Percentiles rank a stretch among this genome's conserved stretches.
Conservation (phyloP, 371 early-diverging fungal genomes). For the Lichtheimia corymbifera region DNA sequence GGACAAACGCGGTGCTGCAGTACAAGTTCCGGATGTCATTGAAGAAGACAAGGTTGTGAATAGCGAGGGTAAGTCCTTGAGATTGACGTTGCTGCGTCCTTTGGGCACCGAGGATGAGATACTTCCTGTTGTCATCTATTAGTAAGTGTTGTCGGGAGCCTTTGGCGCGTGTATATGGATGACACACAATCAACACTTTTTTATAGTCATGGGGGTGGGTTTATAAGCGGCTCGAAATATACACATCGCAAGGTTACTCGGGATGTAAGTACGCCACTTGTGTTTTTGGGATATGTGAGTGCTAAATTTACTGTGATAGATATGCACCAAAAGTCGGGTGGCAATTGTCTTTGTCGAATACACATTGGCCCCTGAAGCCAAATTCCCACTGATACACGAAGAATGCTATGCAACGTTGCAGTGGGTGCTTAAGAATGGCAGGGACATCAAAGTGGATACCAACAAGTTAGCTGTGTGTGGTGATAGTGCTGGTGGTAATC, state of each 20-base stretch:
- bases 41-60: background rate
- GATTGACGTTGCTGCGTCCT: conserved; percentile 3
- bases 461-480: conserved; percentile 20
- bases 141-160: background rate
- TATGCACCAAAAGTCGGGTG: background rate
- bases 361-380: conserved; percentile 24
- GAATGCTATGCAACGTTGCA: conserved; percentile 31
- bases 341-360: conserved; percentile 29
- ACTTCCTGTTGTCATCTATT: conserved; percentile 1
- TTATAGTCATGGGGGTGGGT: conserved; percentile 24
- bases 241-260: conserved; percentile 16
- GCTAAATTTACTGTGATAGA: background rate
- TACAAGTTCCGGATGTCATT: background rate
- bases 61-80: background rate
- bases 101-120: background rate
- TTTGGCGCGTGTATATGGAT: background rate
- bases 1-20: background rate
- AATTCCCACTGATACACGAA: conserved; percentile 28
- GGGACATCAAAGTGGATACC: conserved; percentile 15
- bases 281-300: background rate
- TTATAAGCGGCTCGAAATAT: conserved; percentile 17
- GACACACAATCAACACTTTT: background rate
- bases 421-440: conserved; percentile 18
- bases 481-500: conserved; percentile 26
- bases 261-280: conserved; percentile 16